These are phyloP conservation scores for Hypocrella siamensis DNA, from an alignment of 2,329 filamentous ascomycete genomes.

Conservation along the genomic window DNA sequence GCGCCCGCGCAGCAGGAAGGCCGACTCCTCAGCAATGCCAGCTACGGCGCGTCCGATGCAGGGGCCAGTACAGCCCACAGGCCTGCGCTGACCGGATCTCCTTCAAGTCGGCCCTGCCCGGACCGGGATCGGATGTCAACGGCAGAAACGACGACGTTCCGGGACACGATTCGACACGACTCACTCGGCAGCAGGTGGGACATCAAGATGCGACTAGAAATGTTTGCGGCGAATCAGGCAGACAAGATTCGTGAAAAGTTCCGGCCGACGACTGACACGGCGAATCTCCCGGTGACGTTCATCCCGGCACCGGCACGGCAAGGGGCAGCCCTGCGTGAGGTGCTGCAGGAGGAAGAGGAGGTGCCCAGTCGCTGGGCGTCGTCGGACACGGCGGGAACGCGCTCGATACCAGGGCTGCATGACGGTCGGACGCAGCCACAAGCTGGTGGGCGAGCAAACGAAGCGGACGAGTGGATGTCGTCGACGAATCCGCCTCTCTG, in stretches of 20 bases:
- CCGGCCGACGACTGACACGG: slow-evolving; percentile 35
- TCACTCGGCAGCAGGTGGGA: slow-evolving; percentile 30
- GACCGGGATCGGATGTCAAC: not conserved
- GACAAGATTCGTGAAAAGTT: slow-evolving; percentile 43
- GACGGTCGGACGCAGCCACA: no score
- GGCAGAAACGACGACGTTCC: not conserved
- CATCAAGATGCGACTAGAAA: slow-evolving; percentile 38
- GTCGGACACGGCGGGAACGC: slow-evolving; percentile 4
- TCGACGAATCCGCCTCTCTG: slow-evolving; percentile 24
- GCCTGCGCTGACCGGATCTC: no score
- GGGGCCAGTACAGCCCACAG: no score
- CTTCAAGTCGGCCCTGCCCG: not conserved
- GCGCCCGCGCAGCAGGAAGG: no score
- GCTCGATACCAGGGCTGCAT: no score
- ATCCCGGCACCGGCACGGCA: slow-evolving; percentile 46
- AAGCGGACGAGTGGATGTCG: no score
- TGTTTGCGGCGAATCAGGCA: slow-evolving; percentile 44
- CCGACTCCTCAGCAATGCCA: not conserved
- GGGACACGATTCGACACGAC: slow-evolving; percentile 7
- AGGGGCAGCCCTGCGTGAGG: slow-evolving; percentile 37
- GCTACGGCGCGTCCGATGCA: no score
- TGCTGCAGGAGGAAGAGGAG: slow-evolving; percentile 40
- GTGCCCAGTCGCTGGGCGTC: slow-evolving; percentile 2
- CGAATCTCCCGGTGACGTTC: slow-evolving; percentile 40
- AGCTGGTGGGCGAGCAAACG: no score